phyloP scores from a whole-genome alignment of 2,329 filamentous ascomycete genomes.

The Hawksworthiomyces lignivorus region DNA sequence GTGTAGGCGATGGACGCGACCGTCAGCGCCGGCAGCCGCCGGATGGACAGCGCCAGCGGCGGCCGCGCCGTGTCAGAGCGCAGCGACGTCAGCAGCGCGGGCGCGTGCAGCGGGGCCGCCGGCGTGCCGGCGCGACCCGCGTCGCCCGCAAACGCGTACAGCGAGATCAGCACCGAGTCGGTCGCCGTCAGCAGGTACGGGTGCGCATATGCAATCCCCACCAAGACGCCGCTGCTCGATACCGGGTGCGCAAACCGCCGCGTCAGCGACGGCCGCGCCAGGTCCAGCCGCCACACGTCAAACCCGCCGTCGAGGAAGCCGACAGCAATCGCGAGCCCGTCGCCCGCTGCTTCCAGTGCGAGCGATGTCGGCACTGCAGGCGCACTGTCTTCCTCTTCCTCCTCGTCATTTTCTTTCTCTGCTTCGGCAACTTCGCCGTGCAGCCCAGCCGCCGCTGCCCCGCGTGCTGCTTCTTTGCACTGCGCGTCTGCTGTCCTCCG shows the following conservation, averaged over 20 bases:
- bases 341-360: conserved; percentile 49
- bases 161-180: conserved; percentile 60
- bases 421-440: no score
- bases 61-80: conserved; percentile 71
- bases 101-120: conserved; percentile 28
- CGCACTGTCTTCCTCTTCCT: conserved; percentile 5
- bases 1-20: conserved; percentile 85
- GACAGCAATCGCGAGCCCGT: conserved; percentile 51
- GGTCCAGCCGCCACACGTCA: conserved; percentile 57
- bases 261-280: conserved; percentile 31
- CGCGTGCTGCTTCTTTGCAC: no score
- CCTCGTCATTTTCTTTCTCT: background rate
- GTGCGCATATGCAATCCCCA: conserved; percentile 61
- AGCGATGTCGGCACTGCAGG: conserved; percentile 49
- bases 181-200: conserved; percentile 78
- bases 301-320: conserved; percentile 69
- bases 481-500: background rate
- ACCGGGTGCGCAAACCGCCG: conserved; percentile 51
- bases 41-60: conserved; percentile 75
- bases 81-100: conserved; percentile 65
- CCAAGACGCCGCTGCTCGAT: conserved; percentile 57
- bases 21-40: conserved; percentile 54
- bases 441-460: no score
- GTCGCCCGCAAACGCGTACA: conserved; percentile 55
- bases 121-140: background rate